Base-by-base conservation (phyloP, 495 filamentous ascomycete genomes). In the Trichocladium antarcticum region DNA sequence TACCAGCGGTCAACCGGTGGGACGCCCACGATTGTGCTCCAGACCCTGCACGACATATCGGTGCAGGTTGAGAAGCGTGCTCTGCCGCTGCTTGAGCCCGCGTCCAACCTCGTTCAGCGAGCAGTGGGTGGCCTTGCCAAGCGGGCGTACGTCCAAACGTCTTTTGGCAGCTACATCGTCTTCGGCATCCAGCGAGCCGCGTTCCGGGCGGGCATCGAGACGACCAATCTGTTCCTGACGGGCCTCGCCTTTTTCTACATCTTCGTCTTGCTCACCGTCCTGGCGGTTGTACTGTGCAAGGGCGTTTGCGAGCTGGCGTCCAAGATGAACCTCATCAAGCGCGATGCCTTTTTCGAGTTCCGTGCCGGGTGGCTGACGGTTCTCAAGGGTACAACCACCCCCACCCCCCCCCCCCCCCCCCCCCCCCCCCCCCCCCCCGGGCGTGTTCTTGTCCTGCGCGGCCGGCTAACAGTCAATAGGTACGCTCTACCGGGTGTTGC, bases 1-100 rank as follows among this genome's bases (percentile, higher is more conserved):
- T 98, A 97, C 64, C 92, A 95, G 66, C 84, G 89, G 24, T 74
- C 92, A 11, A 98, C 92, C 5, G 92, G 92, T 29, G 92, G 92
- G 45, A 85, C 77, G 19, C 85, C 92, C 11, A 82, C 89, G 11
- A 86, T 81, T 22, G 70, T 94, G 35, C 78, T 96, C 24, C 82
- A 84, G 28, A 77, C 74, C 7, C 74, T 96, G 29, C 73, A 74
- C 2, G 79, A 78, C 4, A 81, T 83, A 21, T 96, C 92, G 0
- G 87, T 98, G 6, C 75, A 90, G 61, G 80, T 95, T 21, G 73
- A 88, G 50, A 95, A 89, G 53, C 76, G 86, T 41, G 75, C 76
- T 5, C 28, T 80, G 19, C 54, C 56, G 1, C 11, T 51, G 36
- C 20, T 56, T 8, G 65, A 5, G 68, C 34, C 48, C 5, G 62